Conservation (phyloP, 768 basidiomycete species). For the Pulveroboletus sp. region DNA sequence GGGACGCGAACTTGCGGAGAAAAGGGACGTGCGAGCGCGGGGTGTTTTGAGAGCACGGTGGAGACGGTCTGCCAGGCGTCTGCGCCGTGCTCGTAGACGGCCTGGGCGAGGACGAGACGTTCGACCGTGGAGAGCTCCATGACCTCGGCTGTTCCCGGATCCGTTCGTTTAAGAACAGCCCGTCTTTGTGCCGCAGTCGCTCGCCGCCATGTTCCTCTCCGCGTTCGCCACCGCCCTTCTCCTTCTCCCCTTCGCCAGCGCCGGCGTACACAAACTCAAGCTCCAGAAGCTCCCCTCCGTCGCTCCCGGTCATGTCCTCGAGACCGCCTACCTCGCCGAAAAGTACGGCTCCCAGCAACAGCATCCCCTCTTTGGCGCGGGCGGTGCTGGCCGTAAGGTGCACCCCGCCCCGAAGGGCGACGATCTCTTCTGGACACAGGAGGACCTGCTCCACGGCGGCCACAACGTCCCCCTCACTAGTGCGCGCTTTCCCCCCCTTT, state of each 20-base stretch:
- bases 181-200: slow-evolving; percentile 1
- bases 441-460: slow-evolving; percentile 62
- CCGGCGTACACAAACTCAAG: slow-evolving; percentile 78
- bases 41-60: slow-evolving; percentile 63
- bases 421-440: slow-evolving; percentile 78
- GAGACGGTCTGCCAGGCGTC: slow-evolving; percentile 66
- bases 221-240: slow-evolving; percentile 34
- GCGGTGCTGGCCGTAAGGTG: slow-evolving; percentile 63
- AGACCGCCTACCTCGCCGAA: slow-evolving; percentile 84
- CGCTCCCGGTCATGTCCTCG: slow-evolving; percentile 59
- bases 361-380: slow-evolving; percentile 67
- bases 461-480: slow-evolving; percentile 88
- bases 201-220: slow-evolving; percentile 40
- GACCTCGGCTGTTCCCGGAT: slow-evolving; percentile 14
- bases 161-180: slow-evolving; percentile 23
- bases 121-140: slow-evolving; percentile 43
- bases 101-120: slow-evolving; percentile 79
- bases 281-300: slow-evolving; percentile 76
- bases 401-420: slow-evolving; percentile 50
- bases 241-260: slow-evolving; percentile 45
- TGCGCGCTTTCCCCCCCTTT: background rate
- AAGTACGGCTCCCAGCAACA: slow-evolving; percentile 72
- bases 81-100: slow-evolving; percentile 77
- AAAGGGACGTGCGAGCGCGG: slow-evolving; percentile 63
- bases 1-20: slow-evolving; percentile 51